phyloP scores from a whole-genome alignment of 306 rosid species.

The Bauhinia variegata region DNA sequence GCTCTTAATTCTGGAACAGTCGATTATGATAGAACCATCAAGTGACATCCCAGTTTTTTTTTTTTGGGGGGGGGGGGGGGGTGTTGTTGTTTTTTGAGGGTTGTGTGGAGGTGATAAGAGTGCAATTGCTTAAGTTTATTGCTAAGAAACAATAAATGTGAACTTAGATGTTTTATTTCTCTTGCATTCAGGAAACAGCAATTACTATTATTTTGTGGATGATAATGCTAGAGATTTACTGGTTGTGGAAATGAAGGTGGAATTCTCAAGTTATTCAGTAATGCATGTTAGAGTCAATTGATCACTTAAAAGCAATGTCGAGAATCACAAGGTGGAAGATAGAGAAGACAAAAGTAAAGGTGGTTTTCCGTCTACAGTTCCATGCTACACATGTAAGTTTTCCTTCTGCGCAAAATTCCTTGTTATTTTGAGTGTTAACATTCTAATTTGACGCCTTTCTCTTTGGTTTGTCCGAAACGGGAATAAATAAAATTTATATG shows the following conservation, averaged over 20 bases:
- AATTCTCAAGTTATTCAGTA: constrained; percentile 41
- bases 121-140: constrained; percentile 29
- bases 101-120: not conserved
- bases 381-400: constrained; percentile 96
- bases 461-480: constrained; percentile 11
- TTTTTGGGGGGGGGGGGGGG: too few species aligned
- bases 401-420: constrained; percentile 4
- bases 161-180: constrained; percentile 30
- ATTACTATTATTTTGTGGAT: constrained; percentile 11
- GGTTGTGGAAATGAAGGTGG: constrained; percentile 37
- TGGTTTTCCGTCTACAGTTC: constrained; percentile 95
- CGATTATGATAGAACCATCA: not conserved
- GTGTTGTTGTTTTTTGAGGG: too few species aligned
- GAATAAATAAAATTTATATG: not conserved
- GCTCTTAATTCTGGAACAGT: constrained; percentile 29
- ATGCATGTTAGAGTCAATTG: constrained; percentile 43
- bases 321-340: constrained; percentile 88
- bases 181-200: constrained; percentile 35
- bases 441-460: constrained; percentile 6
- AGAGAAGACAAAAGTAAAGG: constrained; percentile 98
- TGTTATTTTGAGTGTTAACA: constrained; percentile 28
- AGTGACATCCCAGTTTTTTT: too few species aligned
- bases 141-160: constrained; percentile 16
- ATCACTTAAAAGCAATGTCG: constrained; percentile 66
- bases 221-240: constrained; percentile 25